These are phyloP conservation scores for Nepenthes gracilis DNA, from an alignment of 148 eudicot genomes.

Conservation along the genomic window DNA sequence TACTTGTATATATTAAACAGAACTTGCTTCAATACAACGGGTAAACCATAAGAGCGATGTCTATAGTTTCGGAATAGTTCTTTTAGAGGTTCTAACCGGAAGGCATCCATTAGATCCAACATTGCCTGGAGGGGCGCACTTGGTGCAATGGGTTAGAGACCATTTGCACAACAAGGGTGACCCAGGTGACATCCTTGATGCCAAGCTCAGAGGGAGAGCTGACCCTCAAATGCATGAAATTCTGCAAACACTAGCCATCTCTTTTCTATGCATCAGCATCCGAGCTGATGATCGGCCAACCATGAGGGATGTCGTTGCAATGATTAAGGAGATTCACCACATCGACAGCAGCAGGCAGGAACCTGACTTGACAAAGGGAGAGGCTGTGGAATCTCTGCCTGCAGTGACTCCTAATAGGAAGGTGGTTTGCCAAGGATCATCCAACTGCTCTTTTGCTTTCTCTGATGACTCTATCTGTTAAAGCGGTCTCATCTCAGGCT, in stretches of 20 bases:
- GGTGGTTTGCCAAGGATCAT: slow-evolving; percentile 54
- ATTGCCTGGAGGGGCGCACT: slow-evolving; percentile 65
- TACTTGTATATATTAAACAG: slow-evolving; percentile 15
- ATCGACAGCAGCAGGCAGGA: slow-evolving; percentile 42
- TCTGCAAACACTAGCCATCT: slow-evolving; percentile 80
- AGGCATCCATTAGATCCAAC: slow-evolving; percentile 94
- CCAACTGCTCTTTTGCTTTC: slow-evolving; percentile 84
- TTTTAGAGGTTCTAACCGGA: slow-evolving; percentile 86
- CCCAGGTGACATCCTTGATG: slow-evolving; percentile 69
- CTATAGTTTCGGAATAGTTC: slow-evolving; percentile 88
- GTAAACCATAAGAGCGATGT: slow-evolving; percentile 90
- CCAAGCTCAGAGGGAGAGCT: slow-evolving; percentile 76
- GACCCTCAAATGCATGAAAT: slow-evolving; percentile 93
- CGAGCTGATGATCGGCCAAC: slow-evolving; percentile 72
- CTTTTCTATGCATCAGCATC: slow-evolving; percentile 60
- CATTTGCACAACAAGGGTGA: slow-evolving; percentile 62
- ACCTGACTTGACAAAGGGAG: slow-evolving; percentile 36
- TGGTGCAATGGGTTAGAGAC: slow-evolving; percentile 87
- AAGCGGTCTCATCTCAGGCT: background rate
- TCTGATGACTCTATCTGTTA: slow-evolving; percentile 66
- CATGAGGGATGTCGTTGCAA: slow-evolving; percentile 93
- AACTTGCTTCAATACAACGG: slow-evolving; percentile 68
- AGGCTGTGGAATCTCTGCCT: slow-evolving; percentile 3
- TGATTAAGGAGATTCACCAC: slow-evolving; percentile 80
- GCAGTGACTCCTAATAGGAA: slow-evolving; percentile 38